A percentile compares a stretch with the other conserved stretches of the same genome.
Evolutionary conservation across 2,329 filamentous ascomycete species (phyloP).

Genomic region (Penicillium brevicompactum): DNA sequence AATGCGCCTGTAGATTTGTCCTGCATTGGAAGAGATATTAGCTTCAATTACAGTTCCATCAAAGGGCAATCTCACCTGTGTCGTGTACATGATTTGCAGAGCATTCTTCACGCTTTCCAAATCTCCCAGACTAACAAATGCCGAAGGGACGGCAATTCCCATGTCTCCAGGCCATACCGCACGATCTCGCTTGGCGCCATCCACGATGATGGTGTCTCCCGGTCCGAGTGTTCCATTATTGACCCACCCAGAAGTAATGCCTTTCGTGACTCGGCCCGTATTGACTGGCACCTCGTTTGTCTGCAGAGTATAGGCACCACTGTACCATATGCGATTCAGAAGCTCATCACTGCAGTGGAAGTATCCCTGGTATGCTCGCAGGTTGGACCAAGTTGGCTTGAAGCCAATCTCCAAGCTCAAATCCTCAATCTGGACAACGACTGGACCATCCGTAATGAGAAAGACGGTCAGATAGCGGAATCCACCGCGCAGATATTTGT

Average conservation of each 20-base stretch:
- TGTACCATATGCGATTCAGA: conserved; percentile 61
- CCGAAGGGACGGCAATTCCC: conserved; percentile 51
- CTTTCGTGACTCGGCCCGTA: conserved; percentile 39
- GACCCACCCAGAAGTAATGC: conserved; percentile 36
- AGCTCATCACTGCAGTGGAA: conserved; percentile 55
- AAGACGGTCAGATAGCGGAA: conserved; percentile 50
- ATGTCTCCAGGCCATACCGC: conserved; percentile 54
- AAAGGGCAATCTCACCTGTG: conserved; percentile 32
- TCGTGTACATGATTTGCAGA: conserved; percentile 51
- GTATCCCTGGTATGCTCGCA: conserved; percentile 56
- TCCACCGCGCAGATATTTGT: conserved; percentile 44
- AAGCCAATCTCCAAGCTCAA: conserved; percentile 50
- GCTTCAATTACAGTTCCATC: not conserved
- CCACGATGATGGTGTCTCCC: conserved; percentile 47
- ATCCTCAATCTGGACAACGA: conserved; percentile 38
- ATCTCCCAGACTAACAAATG: conserved; percentile 47
- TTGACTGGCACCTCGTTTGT: conserved; percentile 44
- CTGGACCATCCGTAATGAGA: conserved; percentile 33
- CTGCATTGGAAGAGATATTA: conserved; percentile 13
- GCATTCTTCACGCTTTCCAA: conserved; percentile 52
- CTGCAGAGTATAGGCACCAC: conserved; percentile 57
- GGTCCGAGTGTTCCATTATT: conserved; percentile 45
- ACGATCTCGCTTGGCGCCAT: conserved; percentile 47
- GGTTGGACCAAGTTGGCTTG: conserved; percentile 55
- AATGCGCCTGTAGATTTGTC: conserved; percentile 35